Conservation (phyloP, 306 rosid genomes). For the Medicago lupulina region DNA sequence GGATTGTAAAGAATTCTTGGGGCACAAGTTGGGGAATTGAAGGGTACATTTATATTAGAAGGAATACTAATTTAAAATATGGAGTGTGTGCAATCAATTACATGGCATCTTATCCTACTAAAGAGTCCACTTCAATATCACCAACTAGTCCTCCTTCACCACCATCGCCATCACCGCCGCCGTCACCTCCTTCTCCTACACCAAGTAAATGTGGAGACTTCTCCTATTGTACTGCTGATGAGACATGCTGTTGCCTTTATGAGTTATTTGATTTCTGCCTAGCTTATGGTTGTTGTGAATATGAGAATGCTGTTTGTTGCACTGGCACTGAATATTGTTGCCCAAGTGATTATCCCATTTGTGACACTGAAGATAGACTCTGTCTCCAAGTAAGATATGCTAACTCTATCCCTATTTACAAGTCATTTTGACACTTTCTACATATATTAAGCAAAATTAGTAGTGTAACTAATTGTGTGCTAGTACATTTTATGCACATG, state of each 20-base stretch:
- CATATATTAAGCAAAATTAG: not conserved
- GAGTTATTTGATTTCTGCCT: conserved; percentile 53
- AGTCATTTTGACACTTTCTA: not conserved
- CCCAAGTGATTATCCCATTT: conserved; percentile 74
- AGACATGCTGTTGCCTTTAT: conserved; percentile 74
- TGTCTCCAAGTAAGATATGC: conserved; percentile 63
- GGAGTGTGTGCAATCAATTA: conserved; percentile 81
- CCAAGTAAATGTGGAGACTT: conserved; percentile 75
- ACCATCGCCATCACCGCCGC: conserved; percentile 29
- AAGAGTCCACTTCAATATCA: conserved; percentile 65
- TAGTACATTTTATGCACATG: too few relatives aligned
- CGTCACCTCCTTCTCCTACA: conserved; percentile 64
- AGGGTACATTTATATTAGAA: conserved; percentile 69
- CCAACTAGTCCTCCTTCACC: conserved; percentile 64
- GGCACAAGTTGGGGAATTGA: conserved; percentile 77
- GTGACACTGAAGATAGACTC: conserved; percentile 62
- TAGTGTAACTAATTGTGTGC: too few relatives aligned
- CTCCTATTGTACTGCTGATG: conserved; percentile 61
- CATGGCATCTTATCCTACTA: conserved; percentile 83
- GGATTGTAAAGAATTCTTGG: conserved; percentile 92
- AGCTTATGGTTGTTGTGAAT: conserved; percentile 73
- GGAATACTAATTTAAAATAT: conserved; percentile 58
- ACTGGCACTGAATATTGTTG: conserved; percentile 72
- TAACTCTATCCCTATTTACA: not conserved
- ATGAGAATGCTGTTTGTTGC: conserved; percentile 75